Evolutionary conservation across 2,329 filamentous ascomycete species (phyloP).

Genomic region (Colletotrichum salicis): DNA sequence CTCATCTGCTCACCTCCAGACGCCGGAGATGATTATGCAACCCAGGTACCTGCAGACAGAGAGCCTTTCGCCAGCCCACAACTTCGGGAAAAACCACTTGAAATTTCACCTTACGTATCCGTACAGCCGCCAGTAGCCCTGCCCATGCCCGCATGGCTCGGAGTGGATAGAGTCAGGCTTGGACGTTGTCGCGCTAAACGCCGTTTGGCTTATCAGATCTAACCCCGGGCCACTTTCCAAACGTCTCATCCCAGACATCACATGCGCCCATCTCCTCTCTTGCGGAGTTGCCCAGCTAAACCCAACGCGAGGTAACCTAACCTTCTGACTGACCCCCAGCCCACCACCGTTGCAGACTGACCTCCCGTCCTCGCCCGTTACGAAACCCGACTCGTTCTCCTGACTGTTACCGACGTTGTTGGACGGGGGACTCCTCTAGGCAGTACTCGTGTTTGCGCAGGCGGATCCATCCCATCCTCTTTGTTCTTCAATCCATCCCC

Average conservation of each 20-base stretch:
- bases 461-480: slow-evolving; percentile 1
- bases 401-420: neutral
- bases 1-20: neutral
- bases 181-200: slow-evolving; percentile 10
- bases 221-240: slow-evolving; percentile 22
- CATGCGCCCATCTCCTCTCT: slow-evolving; percentile 23
- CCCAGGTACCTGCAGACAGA: neutral
- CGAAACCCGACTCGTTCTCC: slow-evolving; percentile 20
- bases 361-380: slow-evolving; percentile 3
- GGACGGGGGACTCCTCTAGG: neutral
- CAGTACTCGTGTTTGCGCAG: neutral
- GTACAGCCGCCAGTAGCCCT: slow-evolving; percentile 7
- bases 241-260: slow-evolving; percentile 32
- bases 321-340: slow-evolving; percentile 13
- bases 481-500: neutral
- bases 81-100: neutral
- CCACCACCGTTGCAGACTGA: slow-evolving; percentile 16
- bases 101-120: slow-evolving; percentile 9
- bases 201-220: slow-evolving; percentile 34
- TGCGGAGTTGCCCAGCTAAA: slow-evolving; percentile 25
- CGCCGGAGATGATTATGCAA: neutral
- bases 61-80: neutral
- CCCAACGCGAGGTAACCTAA: slow-evolving; percentile 9
- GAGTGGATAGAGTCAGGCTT: slow-evolving; percentile 12
- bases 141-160: slow-evolving; percentile 27